A percentile compares a stretch with the other conserved stretches of the same genome.
These are phyloP conservation scores for Tagetes patula DNA, from an alignment of 129 eudicot genomes.

Conservation along the genomic window DNA sequence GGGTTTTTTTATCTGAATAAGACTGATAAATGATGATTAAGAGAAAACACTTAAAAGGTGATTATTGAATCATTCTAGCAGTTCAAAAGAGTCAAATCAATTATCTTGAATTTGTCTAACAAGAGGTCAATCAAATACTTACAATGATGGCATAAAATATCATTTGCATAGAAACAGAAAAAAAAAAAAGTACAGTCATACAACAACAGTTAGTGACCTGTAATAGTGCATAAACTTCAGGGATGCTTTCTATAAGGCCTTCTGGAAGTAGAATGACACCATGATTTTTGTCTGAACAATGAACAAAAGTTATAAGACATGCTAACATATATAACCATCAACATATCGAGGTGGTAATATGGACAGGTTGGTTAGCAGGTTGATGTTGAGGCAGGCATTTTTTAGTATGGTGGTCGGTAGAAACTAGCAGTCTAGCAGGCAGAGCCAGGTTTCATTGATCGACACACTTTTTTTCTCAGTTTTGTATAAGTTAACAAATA, in stretches of 20 bases:
- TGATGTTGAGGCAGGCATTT: not conserved
- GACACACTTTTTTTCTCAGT: no score
- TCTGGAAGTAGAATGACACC: conserved; percentile 95
- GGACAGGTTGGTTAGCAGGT: not conserved
- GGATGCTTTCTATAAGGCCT: conserved; percentile 95
- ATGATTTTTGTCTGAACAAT: conserved; percentile 63
- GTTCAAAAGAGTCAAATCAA: not conserved
- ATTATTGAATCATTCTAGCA: not conserved
- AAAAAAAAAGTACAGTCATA: not conserved
- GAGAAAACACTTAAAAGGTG: not conserved
- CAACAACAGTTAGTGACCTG: conserved; percentile 49
- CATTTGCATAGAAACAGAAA: not conserved
- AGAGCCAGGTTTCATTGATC: no score
- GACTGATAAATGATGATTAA: not conserved
- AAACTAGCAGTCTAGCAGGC: not conserved
- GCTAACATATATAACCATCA: not conserved
- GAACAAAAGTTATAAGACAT: not conserved
- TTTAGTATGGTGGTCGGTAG: not conserved
- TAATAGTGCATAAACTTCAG: conserved; percentile 80
- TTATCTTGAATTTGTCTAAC: not conserved
- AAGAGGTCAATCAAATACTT: not conserved
- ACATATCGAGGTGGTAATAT: not conserved
- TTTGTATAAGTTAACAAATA: not conserved
- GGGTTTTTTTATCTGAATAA: not conserved
- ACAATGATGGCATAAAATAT: not conserved